A percentile compares a stretch with the other conserved stretches of the same genome.
Conservation (phyloP, 1,139 yeast species). For the Candida anutae region DNA sequence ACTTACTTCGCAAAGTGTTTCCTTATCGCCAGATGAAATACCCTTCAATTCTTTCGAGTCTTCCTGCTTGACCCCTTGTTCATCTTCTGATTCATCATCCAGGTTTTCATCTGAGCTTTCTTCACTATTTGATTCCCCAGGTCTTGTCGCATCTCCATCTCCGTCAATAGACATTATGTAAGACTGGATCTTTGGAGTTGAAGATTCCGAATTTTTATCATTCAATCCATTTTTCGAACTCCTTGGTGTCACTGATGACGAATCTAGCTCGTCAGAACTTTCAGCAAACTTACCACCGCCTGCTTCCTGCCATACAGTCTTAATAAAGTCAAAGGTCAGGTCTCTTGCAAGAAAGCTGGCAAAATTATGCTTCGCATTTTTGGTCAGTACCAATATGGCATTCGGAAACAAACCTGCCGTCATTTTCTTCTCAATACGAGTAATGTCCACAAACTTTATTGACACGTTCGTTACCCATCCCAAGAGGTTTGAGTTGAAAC, state of each 20-base stretch:
- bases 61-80: neutral
- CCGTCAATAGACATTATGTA: constrained; percentile 18
- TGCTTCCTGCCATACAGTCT: constrained; percentile 45
- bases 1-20: constrained; percentile 2
- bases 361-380: constrained; percentile 62
- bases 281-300: constrained; percentile 3
- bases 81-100: constrained; percentile 3
- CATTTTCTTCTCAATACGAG: constrained; percentile 65
- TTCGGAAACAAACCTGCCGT: constrained; percentile 91
- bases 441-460: constrained; percentile 65
- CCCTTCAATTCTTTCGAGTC: neutral
- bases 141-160: constrained; percentile 14
- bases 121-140: constrained; percentile 2
- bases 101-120: constrained; percentile 1
- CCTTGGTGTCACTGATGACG: neutral
- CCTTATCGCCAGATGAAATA: neutral
- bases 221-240: neutral
- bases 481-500: constrained; percentile 85
- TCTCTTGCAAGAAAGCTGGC: constrained; percentile 87
- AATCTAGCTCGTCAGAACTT: constrained; percentile 11
- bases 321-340: constrained; percentile 61
- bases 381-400: constrained; percentile 73
- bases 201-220: constrained; percentile 5
- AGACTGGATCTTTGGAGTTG: constrained; percentile 10
- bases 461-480: constrained; percentile 89